Base-by-base conservation (phyloP, 345 rosid genomes). In the Rhizophora apiculata region DNA sequence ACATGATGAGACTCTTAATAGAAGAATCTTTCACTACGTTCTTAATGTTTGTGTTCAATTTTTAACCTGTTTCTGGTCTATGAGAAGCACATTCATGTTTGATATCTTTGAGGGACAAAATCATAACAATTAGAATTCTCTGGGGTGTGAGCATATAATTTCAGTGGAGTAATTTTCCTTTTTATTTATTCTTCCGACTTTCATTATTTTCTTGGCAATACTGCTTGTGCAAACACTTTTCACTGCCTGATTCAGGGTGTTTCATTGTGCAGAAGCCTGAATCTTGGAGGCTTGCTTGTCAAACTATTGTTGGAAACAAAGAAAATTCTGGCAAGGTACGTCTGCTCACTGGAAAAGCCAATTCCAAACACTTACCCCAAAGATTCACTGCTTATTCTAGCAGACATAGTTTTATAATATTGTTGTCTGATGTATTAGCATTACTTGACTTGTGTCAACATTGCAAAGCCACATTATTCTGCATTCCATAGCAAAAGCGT, bases 201-300 rank as follows among this genome's bases (percentile, higher is more conserved):
- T 63, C 63, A 5, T 32, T 46, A 21, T 10, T 20, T 60, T 34
- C 7, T 11, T 60, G 27, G n/a, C 4, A 60, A 68, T 60, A 6
- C 29, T 55, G 46, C 56, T 6, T 63, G 26, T 55, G 11, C 1
- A 39, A 13, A 63, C 46, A 27, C 46, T 2, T 51, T 8, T 19
- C 49, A 4, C 4, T 2, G 21, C 16, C 48, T 31, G 15, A 20
- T 61, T 61, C 39, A 54, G 22, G 67, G 57, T 43, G 2, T 18
- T 26, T 2, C 20, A 37, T 59, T 78, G 64, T 59, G 62, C 85
- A 87, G 92, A 89, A 85, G 81, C 96, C 92, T 8, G 94, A 92
- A 74, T 82, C 98, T 9, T 92, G 98, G 94, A 87, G 96, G 68
- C 91, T 92, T 55, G 88, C 96, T 16, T 92, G 98, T 77, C 94